Base-by-base conservation (phyloP, 1,139 yeast genomes). In the Arxiozyma heterogenica region DNA sequence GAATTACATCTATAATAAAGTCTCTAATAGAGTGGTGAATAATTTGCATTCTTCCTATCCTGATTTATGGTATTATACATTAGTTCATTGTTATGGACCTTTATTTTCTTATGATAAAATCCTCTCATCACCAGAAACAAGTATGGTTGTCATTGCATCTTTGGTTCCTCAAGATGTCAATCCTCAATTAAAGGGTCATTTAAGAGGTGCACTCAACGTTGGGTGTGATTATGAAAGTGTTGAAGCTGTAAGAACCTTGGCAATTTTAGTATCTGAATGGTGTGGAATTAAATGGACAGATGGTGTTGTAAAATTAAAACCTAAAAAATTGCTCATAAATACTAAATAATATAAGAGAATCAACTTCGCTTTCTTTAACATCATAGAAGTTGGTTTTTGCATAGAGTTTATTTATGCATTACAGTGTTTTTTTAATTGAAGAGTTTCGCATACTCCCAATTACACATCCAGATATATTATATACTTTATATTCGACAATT, bases 131-230 rank as follows among this genome's bases (percentile, higher is more conserved):
- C 76, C 75, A 58, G 96, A 89, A 58, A 85, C 96, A 0, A 83
- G 93, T 44, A 68, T 88, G 61, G 84, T 89, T 49, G 82, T 90
- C 5, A 81, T 90, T 38, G 85, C 95, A 1, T 78, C 91, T 57
- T 76, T 91, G 62, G 83, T 90, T 17, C 97, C 97, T 0, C 96
- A 88, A 66, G 95, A 90, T 68, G 96, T 90, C n/a, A 88, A 86
- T 61, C 96, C 96, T 0, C 96, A 90, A 65, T 75, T 90, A 59
- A 88, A 88, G 70, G 97, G 97, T 0, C 97, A 90, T 66, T 75
- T 90, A 58, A 81, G 78, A 64, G 97, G 97, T 0, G 96, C 96
- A 0, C 57, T 83, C 53, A 89, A 89, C 64, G 80, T 83, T 44
- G 96, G 96, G 0, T 87, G 87, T 11, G 74, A 86, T 3, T 67